phyloP scores from a whole-genome alignment of 1,139 yeast genomes.

The Arxiozyma telluris region DNA sequence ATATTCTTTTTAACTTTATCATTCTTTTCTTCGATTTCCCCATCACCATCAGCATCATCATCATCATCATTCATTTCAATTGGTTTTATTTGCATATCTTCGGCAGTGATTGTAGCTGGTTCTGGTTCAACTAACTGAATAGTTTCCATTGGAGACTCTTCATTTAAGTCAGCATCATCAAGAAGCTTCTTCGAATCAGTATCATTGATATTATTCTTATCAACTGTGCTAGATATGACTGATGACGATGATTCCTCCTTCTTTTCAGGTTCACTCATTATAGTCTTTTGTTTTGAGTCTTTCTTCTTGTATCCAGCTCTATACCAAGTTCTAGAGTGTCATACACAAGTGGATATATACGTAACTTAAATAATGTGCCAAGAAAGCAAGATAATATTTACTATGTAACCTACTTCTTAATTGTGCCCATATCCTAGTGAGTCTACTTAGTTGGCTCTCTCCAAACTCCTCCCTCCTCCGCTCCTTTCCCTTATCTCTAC shows the following conservation, averaged over 20 bases:
- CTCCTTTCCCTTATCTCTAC: neutral
- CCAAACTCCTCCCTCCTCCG: neutral
- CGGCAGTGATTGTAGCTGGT: constrained; percentile 1
- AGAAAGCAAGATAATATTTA: too few species aligned
- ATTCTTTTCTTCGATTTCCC: constrained; percentile 3
- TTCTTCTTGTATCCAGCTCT: too few species aligned
- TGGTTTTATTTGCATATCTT: neutral
- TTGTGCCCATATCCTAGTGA: too few species aligned
- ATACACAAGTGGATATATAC: neutral
- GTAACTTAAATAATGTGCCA: too few species aligned
- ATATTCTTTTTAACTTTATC: constrained; percentile 8
- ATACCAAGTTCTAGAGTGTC: too few species aligned
- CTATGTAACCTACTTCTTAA: too few species aligned
- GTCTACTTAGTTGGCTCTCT: too few species aligned
- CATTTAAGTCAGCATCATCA: constrained; percentile 9
- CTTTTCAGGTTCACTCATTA: constrained; percentile 10
- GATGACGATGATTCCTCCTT: constrained; percentile 10
- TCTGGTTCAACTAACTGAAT: constrained; percentile 4
- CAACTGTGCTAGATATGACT: neutral
- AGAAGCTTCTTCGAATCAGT: constrained; percentile 2
- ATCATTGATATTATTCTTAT: neutral
- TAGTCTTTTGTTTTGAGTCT: constrained; percentile 3
- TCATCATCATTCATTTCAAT: neutral
- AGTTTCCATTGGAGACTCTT: neutral
- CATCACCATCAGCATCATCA: constrained; percentile 2